These are phyloP conservation scores for Ormosia semicastrata DNA, from an alignment of 306 rosid genomes.

Conservation along the genomic window DNA sequence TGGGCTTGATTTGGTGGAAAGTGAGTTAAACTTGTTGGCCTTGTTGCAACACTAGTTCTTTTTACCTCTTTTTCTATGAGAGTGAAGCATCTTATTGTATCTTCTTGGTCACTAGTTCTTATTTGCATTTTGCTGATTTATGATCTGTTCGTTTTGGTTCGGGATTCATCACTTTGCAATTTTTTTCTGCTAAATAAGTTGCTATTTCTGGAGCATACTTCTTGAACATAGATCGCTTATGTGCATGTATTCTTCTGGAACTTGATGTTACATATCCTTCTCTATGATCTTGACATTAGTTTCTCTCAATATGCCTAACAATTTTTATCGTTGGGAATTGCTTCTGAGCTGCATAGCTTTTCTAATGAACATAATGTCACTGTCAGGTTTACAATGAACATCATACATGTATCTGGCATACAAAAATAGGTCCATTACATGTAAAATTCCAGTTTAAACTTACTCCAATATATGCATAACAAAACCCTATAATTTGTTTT, in stretches of 20 bases:
- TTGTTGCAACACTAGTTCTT: background rate
- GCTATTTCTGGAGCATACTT: background rate
- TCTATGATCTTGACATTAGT: background rate
- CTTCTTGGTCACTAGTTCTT: background rate
- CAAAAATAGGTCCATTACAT: background rate
- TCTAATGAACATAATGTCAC: background rate
- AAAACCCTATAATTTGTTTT: background rate
- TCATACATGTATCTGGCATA: background rate
- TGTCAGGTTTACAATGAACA: background rate
- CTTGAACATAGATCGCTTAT: background rate
- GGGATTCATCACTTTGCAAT: background rate
- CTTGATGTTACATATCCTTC: background rate
- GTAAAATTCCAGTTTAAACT: background rate
- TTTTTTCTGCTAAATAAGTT: background rate
- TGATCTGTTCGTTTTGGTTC: background rate
- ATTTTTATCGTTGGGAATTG: background rate
- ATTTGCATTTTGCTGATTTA: no score
- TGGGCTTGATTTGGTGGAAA: background rate
- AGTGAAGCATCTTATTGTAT: background rate
- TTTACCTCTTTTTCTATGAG: background rate
- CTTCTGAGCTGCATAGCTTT: background rate
- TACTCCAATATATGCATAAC: background rate
- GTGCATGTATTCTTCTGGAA: background rate
- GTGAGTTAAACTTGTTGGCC: background rate
- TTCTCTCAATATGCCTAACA: background rate